phyloP scores from a whole-genome alignment of 306 rosid genomes.

The Datisca glomerata region DNA sequence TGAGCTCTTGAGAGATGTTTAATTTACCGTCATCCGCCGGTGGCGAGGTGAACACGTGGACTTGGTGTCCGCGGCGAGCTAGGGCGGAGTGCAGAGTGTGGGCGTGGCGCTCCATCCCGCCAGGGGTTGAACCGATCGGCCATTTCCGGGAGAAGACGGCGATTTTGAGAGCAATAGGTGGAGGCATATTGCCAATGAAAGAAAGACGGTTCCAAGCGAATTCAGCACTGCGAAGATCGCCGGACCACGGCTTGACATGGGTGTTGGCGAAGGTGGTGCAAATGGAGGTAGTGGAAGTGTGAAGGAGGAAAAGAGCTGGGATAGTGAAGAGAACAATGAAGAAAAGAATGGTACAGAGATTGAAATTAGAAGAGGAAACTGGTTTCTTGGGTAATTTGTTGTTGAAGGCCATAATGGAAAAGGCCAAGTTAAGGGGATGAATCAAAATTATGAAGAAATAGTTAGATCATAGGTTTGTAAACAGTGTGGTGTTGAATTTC shows the following conservation, averaged over 20 bases:
- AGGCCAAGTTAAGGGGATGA: not conserved
- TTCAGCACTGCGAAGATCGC: slow-evolving; percentile 56
- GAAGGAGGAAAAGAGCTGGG: slow-evolving; percentile 60
- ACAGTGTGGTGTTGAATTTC: too few relatives aligned
- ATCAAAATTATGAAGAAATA: slow-evolving; percentile 1
- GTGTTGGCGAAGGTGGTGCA: slow-evolving; percentile 29
- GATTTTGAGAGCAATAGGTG: slow-evolving; percentile 39
- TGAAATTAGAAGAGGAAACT: slow-evolving; percentile 27
- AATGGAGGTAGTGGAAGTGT: slow-evolving; percentile 38
- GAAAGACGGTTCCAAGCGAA: slow-evolving; percentile 80
- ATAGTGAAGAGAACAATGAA: slow-evolving; percentile 62
- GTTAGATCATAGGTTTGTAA: not conserved
- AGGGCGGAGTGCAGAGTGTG: slow-evolving; percentile 75
- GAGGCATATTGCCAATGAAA: slow-evolving; percentile 22
- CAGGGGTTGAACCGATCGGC: slow-evolving; percentile 75
- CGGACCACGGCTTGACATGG: slow-evolving; percentile 42
- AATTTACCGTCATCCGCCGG: slow-evolving; percentile 16
- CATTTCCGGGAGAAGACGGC: slow-evolving; percentile 92
- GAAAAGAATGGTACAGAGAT: slow-evolving; percentile 55
- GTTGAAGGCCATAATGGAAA: slow-evolving; percentile 48
- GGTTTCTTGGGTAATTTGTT: slow-evolving; percentile 36
- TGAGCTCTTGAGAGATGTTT: slow-evolving; percentile 4
- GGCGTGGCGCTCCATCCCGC: slow-evolving; percentile 98
- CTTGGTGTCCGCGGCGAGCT: slow-evolving; percentile 67
- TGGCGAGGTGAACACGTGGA: slow-evolving; percentile 83